Percentiles rank a stretch among this genome's conserved stretches.
Evolutionary conservation across 805 yeast genomes (phyloP).

Genomic region (Schwanniomyces sp.): DNA sequence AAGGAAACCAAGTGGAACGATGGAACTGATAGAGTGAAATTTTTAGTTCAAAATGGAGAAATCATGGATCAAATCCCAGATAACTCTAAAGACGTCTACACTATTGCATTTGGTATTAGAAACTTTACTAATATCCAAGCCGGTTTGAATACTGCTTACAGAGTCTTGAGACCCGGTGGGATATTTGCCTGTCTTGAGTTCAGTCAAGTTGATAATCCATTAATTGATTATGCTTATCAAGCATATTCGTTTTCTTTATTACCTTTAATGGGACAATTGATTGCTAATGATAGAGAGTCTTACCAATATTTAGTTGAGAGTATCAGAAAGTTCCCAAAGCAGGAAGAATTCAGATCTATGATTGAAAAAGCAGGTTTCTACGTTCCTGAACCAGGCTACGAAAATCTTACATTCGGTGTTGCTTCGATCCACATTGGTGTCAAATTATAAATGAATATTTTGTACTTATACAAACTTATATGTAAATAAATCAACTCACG

Average conservation of each 20-base stretch:
- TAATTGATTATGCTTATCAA: constrained; percentile 74
- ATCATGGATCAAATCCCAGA: constrained; percentile 78
- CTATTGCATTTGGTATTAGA: constrained; percentile 96
- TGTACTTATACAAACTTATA: constrained; percentile 2
- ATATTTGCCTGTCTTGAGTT: constrained; percentile 95
- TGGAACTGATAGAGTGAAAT: constrained; percentile 61
- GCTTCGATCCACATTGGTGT: constrained; percentile 97
- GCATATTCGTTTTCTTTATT: constrained; percentile 84
- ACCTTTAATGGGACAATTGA: constrained; percentile 93
- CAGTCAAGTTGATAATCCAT: constrained; percentile 81
- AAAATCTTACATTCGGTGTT: constrained; percentile 89
- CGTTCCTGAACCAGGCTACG: constrained; percentile 85
- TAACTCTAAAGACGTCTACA: constrained; percentile 90
- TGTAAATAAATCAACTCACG: constrained; percentile 4
- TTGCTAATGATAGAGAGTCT: constrained; percentile 94
- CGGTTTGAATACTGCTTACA: constrained; percentile 91
- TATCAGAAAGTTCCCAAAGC: constrained; percentile 86
- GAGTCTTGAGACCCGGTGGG: constrained; percentile 97
- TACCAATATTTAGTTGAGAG: constrained; percentile 96
- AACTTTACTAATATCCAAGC: constrained; percentile 94
- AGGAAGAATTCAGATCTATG: constrained; percentile 88
- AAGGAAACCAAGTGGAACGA: constrained; percentile 60
- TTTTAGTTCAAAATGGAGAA: constrained; percentile 93
- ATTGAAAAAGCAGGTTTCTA: constrained; percentile 93
- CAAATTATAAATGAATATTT: constrained; percentile 52